Base-by-base conservation (phyloP, 2,329 filamentous ascomycete species). In the Cordyceps javanica region DNA sequence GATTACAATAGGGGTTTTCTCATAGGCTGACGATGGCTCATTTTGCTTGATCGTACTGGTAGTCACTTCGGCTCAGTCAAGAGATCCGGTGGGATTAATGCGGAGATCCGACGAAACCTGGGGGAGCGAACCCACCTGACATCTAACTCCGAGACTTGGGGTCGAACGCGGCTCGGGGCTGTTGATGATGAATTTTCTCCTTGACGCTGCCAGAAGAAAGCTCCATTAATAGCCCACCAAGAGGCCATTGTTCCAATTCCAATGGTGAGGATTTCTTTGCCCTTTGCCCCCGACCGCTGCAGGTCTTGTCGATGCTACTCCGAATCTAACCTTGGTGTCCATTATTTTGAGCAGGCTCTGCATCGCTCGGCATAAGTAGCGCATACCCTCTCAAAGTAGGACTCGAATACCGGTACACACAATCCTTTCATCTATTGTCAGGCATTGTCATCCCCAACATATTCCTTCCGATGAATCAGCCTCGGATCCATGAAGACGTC, bases 61-160 rank as follows among this genome's bases (percentile, higher is more conserved):
- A 41, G 36, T 25, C 28, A n/a, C n/a, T 30, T 56, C 13, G 53
- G 53, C 25, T 25, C 16, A 55, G 32, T 7, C 11, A 19, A 26
- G 23, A 30, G 32, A 49, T 48, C 9, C 39, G 51, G 45, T 36
- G 39, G 26, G 5, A 50, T 19, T 36, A 32, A 19, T 49, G 53
- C 34, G 53, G 44, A 56, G 52, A 55, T 55, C 16, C 52, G 52
- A 55, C 30, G 11, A 11, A 46, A 38, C 30, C 10, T 25, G 52
- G 36, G 52, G 52, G 42, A 42, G 38, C 16, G 41, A 55, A 55
- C 16, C 41, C 41, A 55, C 51, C 19, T 11, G 8, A 6, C 39
- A 19, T 21, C 11, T 55, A 46, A 46, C 52, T 55, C 30, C 21
- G 52, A 46, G 52, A 28, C 28, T 55, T n/a, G 32, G 10, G 25